Conservation (phyloP, 2,329 filamentous ascomycete species). For the Arachnomyces sp. region DNA sequence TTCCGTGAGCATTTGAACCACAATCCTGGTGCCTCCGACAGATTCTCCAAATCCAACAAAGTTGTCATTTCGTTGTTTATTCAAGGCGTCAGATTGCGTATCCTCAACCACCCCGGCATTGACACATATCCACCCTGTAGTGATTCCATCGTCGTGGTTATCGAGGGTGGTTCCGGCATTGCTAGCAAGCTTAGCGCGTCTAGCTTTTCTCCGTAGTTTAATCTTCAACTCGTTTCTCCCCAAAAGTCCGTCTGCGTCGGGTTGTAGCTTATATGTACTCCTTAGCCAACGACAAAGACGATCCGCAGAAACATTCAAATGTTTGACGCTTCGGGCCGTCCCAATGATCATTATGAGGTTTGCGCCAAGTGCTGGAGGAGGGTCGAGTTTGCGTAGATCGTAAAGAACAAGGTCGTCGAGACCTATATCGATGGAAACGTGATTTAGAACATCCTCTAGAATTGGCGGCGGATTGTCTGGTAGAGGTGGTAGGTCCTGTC, state of each 20-base stretch:
- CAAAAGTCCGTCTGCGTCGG: conserved; percentile 78
- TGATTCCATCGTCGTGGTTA: conserved; percentile 73
- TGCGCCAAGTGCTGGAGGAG: conserved; percentile 76
- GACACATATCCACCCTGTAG: conserved; percentile 93
- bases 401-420: conserved; percentile 73
- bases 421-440: conserved; percentile 76
- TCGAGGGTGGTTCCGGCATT: conserved; percentile 52
- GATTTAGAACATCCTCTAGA: conserved; percentile 64
- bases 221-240: conserved; percentile 87
- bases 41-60: conserved; percentile 70
- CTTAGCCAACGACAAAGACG: conserved; percentile 82
- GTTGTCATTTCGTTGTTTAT: conserved; percentile 12
- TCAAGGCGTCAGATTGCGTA: conserved; percentile 26
- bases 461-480: conserved; percentile 65
- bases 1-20: conserved; percentile 65
- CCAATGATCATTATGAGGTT: conserved; percentile 90
- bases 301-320: conserved; percentile 84
- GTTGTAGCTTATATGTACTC: conserved; percentile 61
- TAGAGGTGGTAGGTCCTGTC: conserved; percentile 54
- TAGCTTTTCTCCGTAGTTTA: conserved; percentile 71
- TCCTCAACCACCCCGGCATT: conserved; percentile 68
- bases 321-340: conserved; percentile 84
- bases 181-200: conserved; percentile 72
- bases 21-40: conserved; percentile 52
- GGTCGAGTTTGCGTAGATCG: conserved; percentile 77